Evolutionary conservation across 257 asterid genomes (phyloP).

Genomic region (Solanum dulcamara): DNA sequence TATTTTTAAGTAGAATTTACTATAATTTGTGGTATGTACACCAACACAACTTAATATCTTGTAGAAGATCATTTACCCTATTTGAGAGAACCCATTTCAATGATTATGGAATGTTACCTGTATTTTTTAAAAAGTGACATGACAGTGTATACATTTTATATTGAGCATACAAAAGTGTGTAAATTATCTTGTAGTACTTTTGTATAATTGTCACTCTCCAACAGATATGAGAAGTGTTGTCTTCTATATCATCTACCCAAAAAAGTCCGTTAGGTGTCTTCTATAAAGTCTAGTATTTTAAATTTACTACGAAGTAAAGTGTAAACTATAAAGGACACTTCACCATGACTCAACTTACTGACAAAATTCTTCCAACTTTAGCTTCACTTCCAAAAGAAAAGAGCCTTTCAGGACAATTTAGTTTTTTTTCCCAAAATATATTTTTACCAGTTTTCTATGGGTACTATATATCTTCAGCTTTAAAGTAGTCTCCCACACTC

Average conservation of each 20-base stretch:
- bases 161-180: too few relatives aligned
- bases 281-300: neutral
- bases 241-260: neutral
- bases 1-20: too few relatives aligned
- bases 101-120: neutral
- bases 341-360: neutral
- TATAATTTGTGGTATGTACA: too few relatives aligned
- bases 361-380: too few relatives aligned
- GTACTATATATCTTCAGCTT: neutral
- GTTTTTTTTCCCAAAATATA: neutral
- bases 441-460: neutral
- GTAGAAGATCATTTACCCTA: neutral
- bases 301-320: neutral
- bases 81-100: neutral
- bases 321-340: neutral
- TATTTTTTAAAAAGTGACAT: neutral
- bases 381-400: neutral
- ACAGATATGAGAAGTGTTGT: too few relatives aligned
- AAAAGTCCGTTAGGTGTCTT: neutral
- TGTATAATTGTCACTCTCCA: too few relatives aligned
- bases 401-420: neutral
- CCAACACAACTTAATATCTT: too few relatives aligned
- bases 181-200: too few relatives aligned
- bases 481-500: neutral
- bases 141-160: neutral